Percentiles rank a stretch among this genome's conserved stretches.
Evolutionary conservation across 768 basidiomycete genomes (phyloP).

Genomic region (Rossbeevera mucosa): DNA sequence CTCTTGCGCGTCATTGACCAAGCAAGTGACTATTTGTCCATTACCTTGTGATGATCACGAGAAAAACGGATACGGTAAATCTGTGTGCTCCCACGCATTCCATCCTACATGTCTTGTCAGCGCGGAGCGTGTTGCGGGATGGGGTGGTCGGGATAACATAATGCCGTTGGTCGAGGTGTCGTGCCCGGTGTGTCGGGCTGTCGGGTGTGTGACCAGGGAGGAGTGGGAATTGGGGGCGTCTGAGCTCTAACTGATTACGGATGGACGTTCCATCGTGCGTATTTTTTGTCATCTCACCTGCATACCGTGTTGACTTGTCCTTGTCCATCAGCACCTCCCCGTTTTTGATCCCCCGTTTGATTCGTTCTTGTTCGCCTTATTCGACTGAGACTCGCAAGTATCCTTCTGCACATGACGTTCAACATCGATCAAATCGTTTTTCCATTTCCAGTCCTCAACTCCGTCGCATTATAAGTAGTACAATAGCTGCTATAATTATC

Average conservation of each 20-base stretch:
- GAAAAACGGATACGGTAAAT: conserved; percentile 1
- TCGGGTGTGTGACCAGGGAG: conserved; percentile 52
- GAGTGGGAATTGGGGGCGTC: conserved; percentile 57
- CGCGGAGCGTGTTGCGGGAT: conserved; percentile 61
- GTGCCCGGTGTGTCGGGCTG: conserved; percentile 66
- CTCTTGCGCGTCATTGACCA: conserved; percentile 16
- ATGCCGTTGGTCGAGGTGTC: conserved; percentile 55
- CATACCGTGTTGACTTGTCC: background rate
- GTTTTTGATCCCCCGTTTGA: conserved; percentile 3
- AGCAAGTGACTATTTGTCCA: conserved; percentile 24
- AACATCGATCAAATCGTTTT: background rate
- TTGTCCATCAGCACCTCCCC: background rate
- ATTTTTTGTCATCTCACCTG: background rate
- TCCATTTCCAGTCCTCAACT: background rate
- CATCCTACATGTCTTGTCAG: conserved; percentile 69
- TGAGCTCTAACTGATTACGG: conserved; percentile 21
- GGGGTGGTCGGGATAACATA: conserved; percentile 46
- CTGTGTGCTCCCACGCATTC: conserved; percentile 61
- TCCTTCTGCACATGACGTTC: background rate
- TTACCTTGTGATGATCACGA: conserved; percentile 13
- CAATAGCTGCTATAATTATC: background rate
- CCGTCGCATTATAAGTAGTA: background rate
- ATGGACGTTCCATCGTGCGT: conserved; percentile 5
- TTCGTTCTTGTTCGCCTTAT: background rate
- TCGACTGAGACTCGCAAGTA: background rate